A percentile compares a stretch with the other conserved stretches of the same genome.
Conservation (phyloP, 2,329 filamentous ascomycete genomes). For the Ceratocystis alfenasii region DNA sequence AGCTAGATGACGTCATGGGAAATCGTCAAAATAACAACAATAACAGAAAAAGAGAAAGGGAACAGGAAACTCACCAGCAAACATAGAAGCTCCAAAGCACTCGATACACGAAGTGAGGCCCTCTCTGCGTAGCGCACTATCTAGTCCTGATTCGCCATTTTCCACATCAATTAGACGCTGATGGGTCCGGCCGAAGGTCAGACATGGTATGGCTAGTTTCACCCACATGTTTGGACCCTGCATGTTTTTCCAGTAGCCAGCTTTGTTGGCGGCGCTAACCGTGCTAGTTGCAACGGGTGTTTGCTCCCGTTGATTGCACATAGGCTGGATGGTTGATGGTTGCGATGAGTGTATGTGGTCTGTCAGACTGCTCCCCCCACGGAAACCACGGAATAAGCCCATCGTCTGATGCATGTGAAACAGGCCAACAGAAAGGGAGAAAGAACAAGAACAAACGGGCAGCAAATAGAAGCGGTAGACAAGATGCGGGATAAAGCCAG, state of each 20-base stretch:
- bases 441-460: background rate
- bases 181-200: conserved; percentile 20
- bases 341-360: background rate
- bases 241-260: conserved; percentile 16
- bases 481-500: background rate
- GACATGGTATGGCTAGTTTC: conserved; percentile 18
- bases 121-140: conserved; percentile 17
- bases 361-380: background rate
- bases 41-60: background rate
- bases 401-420: background rate
- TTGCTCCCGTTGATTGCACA: background rate
- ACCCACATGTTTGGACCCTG: conserved; percentile 17
- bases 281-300: background rate
- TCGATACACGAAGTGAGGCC: conserved; percentile 19
- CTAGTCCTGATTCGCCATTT: conserved; percentile 19
- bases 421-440: background rate
- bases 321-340: background rate
- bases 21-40: background rate
- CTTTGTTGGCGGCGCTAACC: background rate
- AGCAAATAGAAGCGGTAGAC: background rate
- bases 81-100: conserved; percentile 16
- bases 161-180: conserved; percentile 20
- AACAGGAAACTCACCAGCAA: conserved; percentile 10
- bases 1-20: conserved; percentile 17
- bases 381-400: conserved; percentile 4